phyloP scores from a whole-genome alignment of 164 flowering plant genomes.

The Vitis rupestris region DNA sequence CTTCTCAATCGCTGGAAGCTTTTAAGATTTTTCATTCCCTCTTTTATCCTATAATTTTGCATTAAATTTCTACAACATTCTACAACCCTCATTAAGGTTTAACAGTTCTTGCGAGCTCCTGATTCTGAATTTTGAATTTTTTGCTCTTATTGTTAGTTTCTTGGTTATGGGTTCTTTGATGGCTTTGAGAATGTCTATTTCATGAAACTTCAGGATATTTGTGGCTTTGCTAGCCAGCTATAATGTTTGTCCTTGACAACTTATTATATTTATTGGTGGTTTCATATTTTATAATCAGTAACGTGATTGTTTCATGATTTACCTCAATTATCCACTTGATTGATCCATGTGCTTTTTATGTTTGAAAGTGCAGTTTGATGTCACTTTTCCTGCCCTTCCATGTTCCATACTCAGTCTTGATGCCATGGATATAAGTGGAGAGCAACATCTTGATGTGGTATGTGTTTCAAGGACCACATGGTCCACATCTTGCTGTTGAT shows the following conservation, averaged over 20 bases:
- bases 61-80: background rate
- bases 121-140: background rate
- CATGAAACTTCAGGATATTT: slow-evolving; percentile 1
- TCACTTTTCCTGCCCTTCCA: slow-evolving; percentile 78
- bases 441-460: slow-evolving; percentile 83
- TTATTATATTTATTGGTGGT: background rate
- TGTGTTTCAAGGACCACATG: slow-evolving; percentile 19
- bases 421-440: slow-evolving; percentile 92
- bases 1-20: background rate
- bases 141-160: background rate
- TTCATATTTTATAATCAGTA: too few species aligned
- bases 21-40: background rate
- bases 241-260: background rate
- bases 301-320: background rate
- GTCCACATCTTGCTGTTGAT: background rate
- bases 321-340: background rate
- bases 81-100: background rate
- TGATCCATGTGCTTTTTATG: slow-evolving; percentile 5
- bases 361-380: slow-evolving; percentile 71
- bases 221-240: background rate
- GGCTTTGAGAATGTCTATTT: background rate
- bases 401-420: slow-evolving; percentile 79
- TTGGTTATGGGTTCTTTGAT: background rate
- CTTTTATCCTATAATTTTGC: background rate
- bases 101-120: background rate